Percentiles rank a stretch among this genome's conserved stretches.
phyloP scores from a whole-genome alignment of 495 filamentous ascomycete genomes.

The Copromyces sp. region DNA sequence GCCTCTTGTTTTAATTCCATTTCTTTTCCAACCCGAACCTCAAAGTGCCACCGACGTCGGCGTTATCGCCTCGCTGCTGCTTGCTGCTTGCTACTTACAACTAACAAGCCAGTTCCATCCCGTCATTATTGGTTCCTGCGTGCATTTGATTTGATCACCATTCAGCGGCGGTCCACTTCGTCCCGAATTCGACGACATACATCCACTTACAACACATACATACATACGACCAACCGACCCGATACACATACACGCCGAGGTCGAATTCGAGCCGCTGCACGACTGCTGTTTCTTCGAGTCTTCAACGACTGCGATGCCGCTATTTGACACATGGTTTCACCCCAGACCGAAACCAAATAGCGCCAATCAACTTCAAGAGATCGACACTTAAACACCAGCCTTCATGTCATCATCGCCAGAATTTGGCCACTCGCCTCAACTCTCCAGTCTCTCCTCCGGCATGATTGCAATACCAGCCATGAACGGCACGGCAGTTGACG shows the following conservation, averaged over 20 bases:
- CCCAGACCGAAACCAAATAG: neutral
- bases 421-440: neutral
- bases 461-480: neutral
- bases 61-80: neutral
- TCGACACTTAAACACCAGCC: neutral
- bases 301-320: neutral
- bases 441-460: neutral
- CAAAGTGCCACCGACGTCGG: neutral
- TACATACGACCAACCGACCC: neutral
- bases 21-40: neutral
- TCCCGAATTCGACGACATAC: neutral
- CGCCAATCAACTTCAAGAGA: neutral
- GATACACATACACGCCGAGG: neutral
- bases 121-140: neutral
- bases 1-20: neutral
- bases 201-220: neutral
- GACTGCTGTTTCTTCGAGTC: neutral
- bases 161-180: neutral
- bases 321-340: neutral
- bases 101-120: neutral
- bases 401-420: neutral
- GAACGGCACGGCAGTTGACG: conserved; percentile 6
- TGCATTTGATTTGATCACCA: neutral
- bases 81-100: neutral
- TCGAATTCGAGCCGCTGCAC: neutral